Evolutionary conservation across 768 basidiomycete species (phyloP).

Genomic region (Podaxis sp.): DNA sequence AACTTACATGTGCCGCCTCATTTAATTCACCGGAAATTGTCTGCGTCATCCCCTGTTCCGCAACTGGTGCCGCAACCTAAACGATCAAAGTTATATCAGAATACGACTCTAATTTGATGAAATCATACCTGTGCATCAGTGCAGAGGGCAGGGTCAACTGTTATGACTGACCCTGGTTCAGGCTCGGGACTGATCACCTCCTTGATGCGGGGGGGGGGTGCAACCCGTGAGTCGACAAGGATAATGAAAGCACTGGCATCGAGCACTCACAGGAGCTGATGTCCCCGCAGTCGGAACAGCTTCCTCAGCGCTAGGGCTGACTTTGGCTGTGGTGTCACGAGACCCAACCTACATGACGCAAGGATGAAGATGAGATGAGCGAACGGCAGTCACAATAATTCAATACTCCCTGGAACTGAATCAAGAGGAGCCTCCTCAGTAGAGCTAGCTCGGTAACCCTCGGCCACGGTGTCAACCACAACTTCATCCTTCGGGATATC

Average conservation of each 20-base stretch:
- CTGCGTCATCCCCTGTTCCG: not conserved
- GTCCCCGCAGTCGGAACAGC: not conserved
- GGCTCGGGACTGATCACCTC: not conserved
- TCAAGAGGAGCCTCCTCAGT: not conserved
- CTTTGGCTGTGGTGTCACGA: not conserved
- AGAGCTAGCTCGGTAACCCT: not conserved
- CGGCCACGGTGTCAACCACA: not conserved
- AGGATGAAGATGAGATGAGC: not conserved
- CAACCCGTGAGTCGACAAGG: not conserved
- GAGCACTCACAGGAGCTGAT: not conserved
- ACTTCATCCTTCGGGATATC: slow-evolving; percentile 2
- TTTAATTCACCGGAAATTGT: not conserved
- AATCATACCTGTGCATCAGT: not conserved
- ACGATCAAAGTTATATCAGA: not conserved
- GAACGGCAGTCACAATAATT: slow-evolving; percentile 1
- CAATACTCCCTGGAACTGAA: not conserved
- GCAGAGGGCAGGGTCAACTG: not conserved
- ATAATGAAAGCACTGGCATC: not conserved
- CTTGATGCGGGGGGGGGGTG: not conserved
- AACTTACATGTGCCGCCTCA: not conserved
- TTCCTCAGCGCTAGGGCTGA: slow-evolving; percentile 3
- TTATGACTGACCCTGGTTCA: not conserved
- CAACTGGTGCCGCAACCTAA: slow-evolving; percentile 1
- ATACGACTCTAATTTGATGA: not conserved
- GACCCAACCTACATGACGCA: not conserved